Percentiles rank a stretch among this genome's conserved stretches.
Conservation (phyloP, 495 filamentous ascomycete species). For the Penicillium riverlandense region DNA sequence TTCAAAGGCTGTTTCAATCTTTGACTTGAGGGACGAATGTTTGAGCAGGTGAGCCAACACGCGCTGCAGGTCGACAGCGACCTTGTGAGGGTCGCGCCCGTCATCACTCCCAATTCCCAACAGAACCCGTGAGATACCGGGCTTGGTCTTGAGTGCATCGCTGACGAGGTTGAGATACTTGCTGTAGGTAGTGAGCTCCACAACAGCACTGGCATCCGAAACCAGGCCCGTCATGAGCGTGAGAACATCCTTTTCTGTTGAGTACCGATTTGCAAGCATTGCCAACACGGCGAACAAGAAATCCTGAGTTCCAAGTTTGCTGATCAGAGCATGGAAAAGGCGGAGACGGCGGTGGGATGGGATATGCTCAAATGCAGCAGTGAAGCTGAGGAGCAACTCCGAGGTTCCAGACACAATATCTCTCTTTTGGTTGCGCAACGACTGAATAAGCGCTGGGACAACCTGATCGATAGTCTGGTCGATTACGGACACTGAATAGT, state of each 20-base stretch:
- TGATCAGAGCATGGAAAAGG: conserved; percentile 69
- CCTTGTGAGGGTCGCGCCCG: conserved; percentile 49
- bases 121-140: conserved; percentile 58
- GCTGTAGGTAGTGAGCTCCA: conserved; percentile 59
- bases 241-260: conserved; percentile 36
- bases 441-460: conserved; percentile 82
- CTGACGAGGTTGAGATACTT: conserved; percentile 64
- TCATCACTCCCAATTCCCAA: conserved; percentile 58
- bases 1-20: conserved; percentile 32
- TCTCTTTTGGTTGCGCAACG: conserved; percentile 68
- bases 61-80: conserved; percentile 54
- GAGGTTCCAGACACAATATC: conserved; percentile 72
- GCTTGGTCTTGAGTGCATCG: conserved; percentile 67
- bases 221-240: conserved; percentile 35
- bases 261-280: conserved; percentile 41
- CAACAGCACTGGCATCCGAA: conserved; percentile 50
- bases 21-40: conserved; percentile 36
- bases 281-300: conserved; percentile 49
- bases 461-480: conserved; percentile 78
- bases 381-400: conserved; percentile 85
- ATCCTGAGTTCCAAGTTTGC: conserved; percentile 75
- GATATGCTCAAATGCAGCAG: conserved; percentile 90
- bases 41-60: conserved; percentile 37
- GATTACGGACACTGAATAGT: conserved; percentile 91
- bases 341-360: conserved; percentile 73